Evolutionary conservation across 257 asterid genomes (phyloP).

Genomic region (Handroanthus guayacan): DNA sequence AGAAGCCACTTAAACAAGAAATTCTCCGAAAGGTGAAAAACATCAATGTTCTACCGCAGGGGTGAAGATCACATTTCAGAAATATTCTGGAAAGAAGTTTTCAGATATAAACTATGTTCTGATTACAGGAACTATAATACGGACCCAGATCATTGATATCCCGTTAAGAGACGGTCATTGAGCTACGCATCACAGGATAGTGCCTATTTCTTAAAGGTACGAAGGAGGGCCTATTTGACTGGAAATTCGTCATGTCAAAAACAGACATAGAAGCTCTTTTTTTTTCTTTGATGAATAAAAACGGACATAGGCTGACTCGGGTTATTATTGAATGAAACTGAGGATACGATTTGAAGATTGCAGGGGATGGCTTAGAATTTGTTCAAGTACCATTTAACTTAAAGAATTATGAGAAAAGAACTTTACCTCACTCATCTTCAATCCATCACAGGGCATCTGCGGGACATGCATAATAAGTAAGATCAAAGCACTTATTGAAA

Average conservation of each 20-base stretch:
- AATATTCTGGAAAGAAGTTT: background rate
- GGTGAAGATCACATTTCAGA: background rate
- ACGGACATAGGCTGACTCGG: background rate
- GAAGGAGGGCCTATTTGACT: background rate
- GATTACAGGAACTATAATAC: background rate
- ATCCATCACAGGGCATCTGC: conserved; percentile 66
- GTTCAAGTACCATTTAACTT: background rate
- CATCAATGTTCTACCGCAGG: background rate
- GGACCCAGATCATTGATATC: background rate
- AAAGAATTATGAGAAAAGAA: conserved; percentile 15
- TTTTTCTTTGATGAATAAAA: background rate
- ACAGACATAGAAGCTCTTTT: no score
- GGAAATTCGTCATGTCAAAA: background rate
- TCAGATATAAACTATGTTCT: background rate
- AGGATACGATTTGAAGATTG: background rate
- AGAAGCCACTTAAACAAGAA: no score
- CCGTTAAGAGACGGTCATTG: background rate
- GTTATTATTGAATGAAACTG: background rate
- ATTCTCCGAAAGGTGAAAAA: background rate
- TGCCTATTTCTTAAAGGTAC: background rate
- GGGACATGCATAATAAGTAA: conserved; percentile 21
- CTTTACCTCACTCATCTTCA: conserved; percentile 82
- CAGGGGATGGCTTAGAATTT: background rate
- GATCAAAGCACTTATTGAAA: background rate
- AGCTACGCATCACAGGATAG: background rate